These are phyloP conservation scores for Pythium rishiriense DNA, from an alignment of 352 stramenopile genomes.

Conservation along the genomic window DNA sequence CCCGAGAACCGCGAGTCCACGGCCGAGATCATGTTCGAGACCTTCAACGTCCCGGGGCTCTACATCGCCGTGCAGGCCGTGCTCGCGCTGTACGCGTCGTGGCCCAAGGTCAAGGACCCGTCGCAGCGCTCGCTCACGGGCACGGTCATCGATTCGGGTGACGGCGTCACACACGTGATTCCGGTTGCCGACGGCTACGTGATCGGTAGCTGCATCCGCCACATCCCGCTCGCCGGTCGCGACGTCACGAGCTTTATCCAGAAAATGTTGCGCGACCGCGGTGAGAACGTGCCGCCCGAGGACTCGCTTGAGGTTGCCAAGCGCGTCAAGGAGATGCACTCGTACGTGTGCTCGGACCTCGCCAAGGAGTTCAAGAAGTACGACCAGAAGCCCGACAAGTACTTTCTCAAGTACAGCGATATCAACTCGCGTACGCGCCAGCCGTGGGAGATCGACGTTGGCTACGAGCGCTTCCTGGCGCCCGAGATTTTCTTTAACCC, in stretches of 20 bases:
- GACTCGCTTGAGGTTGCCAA: slow-evolving; percentile 91
- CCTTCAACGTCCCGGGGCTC: slow-evolving; percentile 93
- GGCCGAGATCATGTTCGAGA: slow-evolving; percentile 97
- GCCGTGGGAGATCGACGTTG: slow-evolving; percentile 90
- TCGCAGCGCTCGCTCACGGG: slow-evolving; percentile 90
- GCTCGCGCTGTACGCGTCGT: slow-evolving; percentile 92
- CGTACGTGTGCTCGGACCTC: slow-evolving; percentile 94
- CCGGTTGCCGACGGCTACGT: slow-evolving; percentile 95
- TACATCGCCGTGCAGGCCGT: slow-evolving; percentile 97
- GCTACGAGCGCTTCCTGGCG: slow-evolving; percentile 93
- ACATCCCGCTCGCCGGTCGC: slow-evolving; percentile 92
- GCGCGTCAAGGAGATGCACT: slow-evolving; percentile 94
- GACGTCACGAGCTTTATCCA: slow-evolving; percentile 97
- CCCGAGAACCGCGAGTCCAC: slow-evolving; percentile 95
- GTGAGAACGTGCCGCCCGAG: slow-evolving; percentile 90
- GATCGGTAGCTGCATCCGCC: slow-evolving; percentile 94
- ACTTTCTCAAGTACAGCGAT: slow-evolving; percentile 88
- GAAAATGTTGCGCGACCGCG: slow-evolving; percentile 91
- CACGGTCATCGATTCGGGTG: slow-evolving; percentile 93
- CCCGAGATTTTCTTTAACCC: slow-evolving; percentile 98
- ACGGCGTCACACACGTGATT: slow-evolving; percentile 95
- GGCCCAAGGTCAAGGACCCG: slow-evolving; percentile 90
- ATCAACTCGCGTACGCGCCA: slow-evolving; percentile 78
- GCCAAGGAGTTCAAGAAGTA: slow-evolving; percentile 97
- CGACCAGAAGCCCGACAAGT: slow-evolving; percentile 92